Evolutionary conservation across 345 rosid genomes (phyloP).

Genomic region (Streptanthus diversifolius): DNA sequence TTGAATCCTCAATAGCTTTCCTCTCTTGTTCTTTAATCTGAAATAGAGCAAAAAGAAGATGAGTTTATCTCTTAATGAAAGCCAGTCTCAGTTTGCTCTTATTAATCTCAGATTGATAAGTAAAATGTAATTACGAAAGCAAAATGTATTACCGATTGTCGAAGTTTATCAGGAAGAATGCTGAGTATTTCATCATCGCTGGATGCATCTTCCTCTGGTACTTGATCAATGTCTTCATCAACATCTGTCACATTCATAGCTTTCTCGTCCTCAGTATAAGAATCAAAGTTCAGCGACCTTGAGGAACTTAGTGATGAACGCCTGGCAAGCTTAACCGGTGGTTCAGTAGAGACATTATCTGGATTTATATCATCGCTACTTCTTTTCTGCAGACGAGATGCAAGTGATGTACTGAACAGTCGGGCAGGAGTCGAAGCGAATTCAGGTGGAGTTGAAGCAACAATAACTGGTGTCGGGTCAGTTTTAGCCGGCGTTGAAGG

Average conservation of each 20-base stretch:
- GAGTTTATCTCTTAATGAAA: neutral
- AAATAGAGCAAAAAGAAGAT: slow-evolving; percentile 1
- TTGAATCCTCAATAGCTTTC: slow-evolving; percentile 55
- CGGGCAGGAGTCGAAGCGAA: slow-evolving; percentile 53
- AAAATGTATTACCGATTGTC: slow-evolving; percentile 53
- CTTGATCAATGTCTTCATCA: slow-evolving; percentile 20
- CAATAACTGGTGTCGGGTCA: slow-evolving; percentile 29
- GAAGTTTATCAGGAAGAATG: slow-evolving; percentile 53
- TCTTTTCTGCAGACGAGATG: slow-evolving; percentile 40
- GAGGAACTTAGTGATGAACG: slow-evolving; percentile 31
- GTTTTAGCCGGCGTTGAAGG: slow-evolving; percentile 32
- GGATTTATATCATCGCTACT: slow-evolving; percentile 46
- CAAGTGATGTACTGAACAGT: slow-evolving; percentile 46
- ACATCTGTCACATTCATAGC: slow-evolving; percentile 21
- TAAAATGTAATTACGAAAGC: neutral
- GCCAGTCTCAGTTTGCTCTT: neutral
- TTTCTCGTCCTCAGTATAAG: slow-evolving; percentile 33
- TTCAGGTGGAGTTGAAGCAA: slow-evolving; percentile 59
- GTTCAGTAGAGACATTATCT: slow-evolving; percentile 42
- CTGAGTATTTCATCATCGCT: slow-evolving; percentile 47
- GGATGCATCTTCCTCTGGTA: slow-evolving; percentile 24
- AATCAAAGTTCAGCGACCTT: slow-evolving; percentile 63
- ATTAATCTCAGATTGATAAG: neutral
- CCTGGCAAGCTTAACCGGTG: slow-evolving; percentile 54
- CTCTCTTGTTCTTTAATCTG: slow-evolving; percentile 78